Evolutionary conservation across 495 filamentous ascomycete genomes (phyloP).

Genomic region (Penicillium silybi): DNA sequence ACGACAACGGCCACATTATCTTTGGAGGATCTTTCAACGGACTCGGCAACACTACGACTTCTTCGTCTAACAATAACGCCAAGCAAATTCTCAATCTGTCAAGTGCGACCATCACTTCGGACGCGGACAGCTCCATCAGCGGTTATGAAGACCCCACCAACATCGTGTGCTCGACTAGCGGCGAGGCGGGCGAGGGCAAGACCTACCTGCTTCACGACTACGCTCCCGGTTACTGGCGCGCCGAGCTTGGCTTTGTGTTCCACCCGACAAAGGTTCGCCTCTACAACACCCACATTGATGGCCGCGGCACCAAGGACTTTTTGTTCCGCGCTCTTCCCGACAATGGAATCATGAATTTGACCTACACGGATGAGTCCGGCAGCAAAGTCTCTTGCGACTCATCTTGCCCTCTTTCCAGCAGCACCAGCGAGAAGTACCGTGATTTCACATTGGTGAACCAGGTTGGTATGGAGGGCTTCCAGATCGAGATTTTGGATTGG

Average conservation of each 20-base stretch:
- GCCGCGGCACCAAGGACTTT: slow-evolving; percentile 81
- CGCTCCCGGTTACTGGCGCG: slow-evolving; percentile 77
- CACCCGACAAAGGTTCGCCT: slow-evolving; percentile 80
- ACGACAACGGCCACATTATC: slow-evolving; percentile 74
- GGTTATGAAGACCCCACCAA: slow-evolving; percentile 77
- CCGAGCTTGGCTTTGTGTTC: slow-evolving; percentile 76
- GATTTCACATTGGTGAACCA: slow-evolving; percentile 88
- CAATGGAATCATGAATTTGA: slow-evolving; percentile 94
- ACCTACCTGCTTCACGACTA: slow-evolving; percentile 86
- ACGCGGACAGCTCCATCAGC: slow-evolving; percentile 51
- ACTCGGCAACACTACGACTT: slow-evolving; percentile 69
- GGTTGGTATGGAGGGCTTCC: slow-evolving; percentile 85
- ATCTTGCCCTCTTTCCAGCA: slow-evolving; percentile 71
- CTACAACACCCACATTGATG: slow-evolving; percentile 84
- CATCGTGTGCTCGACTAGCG: slow-evolving; percentile 75
- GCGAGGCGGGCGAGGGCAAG: slow-evolving; percentile 59
- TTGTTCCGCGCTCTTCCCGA: slow-evolving; percentile 77
- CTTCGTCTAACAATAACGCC: slow-evolving; percentile 45
- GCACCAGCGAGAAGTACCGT: slow-evolving; percentile 61
- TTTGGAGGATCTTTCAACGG: slow-evolving; percentile 92
- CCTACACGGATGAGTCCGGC: slow-evolving; percentile 71
- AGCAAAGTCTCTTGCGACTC: slow-evolving; percentile 67
- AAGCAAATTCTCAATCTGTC: slow-evolving; percentile 80
- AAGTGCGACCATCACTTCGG: slow-evolving; percentile 66
- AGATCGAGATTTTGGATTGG: slow-evolving; percentile 78